These are phyloP conservation scores for Auriscalpium vulgare DNA, from an alignment of 768 basidiomycete species.

Conservation along the genomic window DNA sequence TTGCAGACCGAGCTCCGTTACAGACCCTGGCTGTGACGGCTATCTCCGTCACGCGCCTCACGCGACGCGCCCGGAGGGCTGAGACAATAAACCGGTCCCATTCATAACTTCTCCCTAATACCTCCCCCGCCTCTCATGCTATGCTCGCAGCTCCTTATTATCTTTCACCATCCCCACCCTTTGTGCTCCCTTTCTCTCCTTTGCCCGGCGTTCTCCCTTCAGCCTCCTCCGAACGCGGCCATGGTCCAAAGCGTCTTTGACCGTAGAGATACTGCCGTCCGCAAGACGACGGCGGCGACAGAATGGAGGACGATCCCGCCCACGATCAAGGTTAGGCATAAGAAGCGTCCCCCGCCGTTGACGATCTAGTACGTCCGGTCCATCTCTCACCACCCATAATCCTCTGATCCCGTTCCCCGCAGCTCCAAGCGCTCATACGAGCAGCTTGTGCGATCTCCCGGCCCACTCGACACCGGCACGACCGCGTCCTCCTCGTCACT, in stretches of 20 bases:
- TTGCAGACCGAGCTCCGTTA: no score
- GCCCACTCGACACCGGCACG: background rate
- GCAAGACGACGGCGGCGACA: constrained; percentile 11
- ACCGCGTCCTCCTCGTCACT: background rate
- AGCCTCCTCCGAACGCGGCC: background rate
- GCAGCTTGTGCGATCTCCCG: background rate
- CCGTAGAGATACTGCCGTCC: constrained; percentile 2
- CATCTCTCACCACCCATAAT: background rate
- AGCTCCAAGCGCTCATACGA: background rate
- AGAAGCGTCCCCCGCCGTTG: background rate
- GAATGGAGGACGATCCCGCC: constrained; percentile 17
- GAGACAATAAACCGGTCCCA: background rate
- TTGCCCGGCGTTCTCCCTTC: background rate
- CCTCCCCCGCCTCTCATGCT: background rate
- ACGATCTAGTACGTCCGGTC: background rate
- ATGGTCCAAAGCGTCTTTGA: constrained; percentile 4
- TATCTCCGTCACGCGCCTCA: no score
- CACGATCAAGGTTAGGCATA: constrained; percentile 3
- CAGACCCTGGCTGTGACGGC: no score
- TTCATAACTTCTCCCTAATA: background rate
- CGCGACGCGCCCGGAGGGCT: background rate
- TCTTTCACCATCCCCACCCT: background rate
- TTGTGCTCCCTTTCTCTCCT: background rate
- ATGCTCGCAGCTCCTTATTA: background rate
- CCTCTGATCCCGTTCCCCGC: background rate